A percentile compares a stretch with the other conserved stretches of the same genome.
Evolutionary conservation across 495 filamentous ascomycete genomes (phyloP).

Genomic region (Podospora tetraspora): DNA sequence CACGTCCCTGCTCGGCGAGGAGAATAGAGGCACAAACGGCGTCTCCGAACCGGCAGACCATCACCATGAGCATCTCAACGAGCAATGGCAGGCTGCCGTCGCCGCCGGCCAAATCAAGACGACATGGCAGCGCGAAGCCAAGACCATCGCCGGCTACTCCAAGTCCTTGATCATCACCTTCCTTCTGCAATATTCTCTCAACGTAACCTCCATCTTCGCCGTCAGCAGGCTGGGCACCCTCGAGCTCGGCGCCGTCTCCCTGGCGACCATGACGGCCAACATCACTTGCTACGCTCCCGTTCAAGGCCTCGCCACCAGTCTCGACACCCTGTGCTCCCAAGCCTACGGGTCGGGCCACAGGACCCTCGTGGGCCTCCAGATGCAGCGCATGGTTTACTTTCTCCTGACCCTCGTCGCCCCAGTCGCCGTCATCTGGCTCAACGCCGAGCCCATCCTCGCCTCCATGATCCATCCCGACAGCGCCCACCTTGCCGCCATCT

Average conservation of each 20-base stretch:
- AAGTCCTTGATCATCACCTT: conserved; percentile 62
- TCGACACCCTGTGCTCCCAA: conserved; percentile 72
- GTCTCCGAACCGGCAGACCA: conserved; percentile 9
- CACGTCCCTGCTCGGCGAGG: conserved; percentile 32
- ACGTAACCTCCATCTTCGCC: conserved; percentile 64
- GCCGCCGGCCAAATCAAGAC: conserved; percentile 70
- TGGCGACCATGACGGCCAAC: conserved; percentile 69
- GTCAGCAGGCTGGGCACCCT: conserved; percentile 59
- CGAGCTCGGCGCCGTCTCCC: conserved; percentile 57
- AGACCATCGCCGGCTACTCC: conserved; percentile 55
- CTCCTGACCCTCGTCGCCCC: conserved; percentile 58
- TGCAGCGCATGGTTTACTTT: conserved; percentile 67
- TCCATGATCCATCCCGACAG: conserved; percentile 54
- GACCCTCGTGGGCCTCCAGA: conserved; percentile 63
- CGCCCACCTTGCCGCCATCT: conserved; percentile 60
- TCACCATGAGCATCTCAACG: conserved; percentile 37
- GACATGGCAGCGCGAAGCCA: conserved; percentile 78
- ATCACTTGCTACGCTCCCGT: conserved; percentile 70
- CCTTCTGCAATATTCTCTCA: conserved; percentile 68
- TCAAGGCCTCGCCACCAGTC: conserved; percentile 63
- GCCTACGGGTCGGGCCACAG: conserved; percentile 69
- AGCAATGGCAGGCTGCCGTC: conserved; percentile 80
- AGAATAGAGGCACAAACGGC: background rate
- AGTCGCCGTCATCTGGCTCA: conserved; percentile 55
- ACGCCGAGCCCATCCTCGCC: conserved; percentile 52